Base-by-base conservation (phyloP, 768 basidiomycete genomes). In the Rickenella mellea region DNA sequence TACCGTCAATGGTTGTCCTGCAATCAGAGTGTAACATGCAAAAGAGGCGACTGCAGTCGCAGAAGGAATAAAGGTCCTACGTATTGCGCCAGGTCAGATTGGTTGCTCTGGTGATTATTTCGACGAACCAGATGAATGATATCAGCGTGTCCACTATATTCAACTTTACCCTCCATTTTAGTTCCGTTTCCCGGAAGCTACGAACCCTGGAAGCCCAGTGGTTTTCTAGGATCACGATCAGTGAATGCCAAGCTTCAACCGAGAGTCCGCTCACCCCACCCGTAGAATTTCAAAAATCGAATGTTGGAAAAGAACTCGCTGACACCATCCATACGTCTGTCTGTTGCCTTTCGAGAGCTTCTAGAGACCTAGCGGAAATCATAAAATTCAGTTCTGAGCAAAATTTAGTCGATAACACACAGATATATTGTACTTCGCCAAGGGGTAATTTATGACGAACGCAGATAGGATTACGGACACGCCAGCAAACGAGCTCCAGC, bases 281-380 rank as follows among this genome's bases (percentile, higher is more conserved):
- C 80, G 53, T 83, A 85, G 54, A 77, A 82, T 54, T 84, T 84
- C 44, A 84, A 59, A 54, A 82, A 82, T 10, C 78, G 68, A 43
- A 83, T 75, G 47, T 80, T 83, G 54, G 83, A 80, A 50, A 88
- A 70, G 1, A 88, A 63, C 53, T 88, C 87, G 48, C 83, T 84
- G 41, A 87, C 81, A 6, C 74, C 62, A 45, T 67, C 74, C 74
- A 87, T 85, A 20, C 85, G 63, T 15, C 57, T 59, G 55, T 90
- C 87, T 43, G 75, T 71, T 0, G 82, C 78, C 52, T 70, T 74
- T 73, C 73, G 78, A 11, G 70, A 70, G 7, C 67, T 58, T 39
- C 72, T 63, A 11, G 77, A 76, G 35, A 83, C 64, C 76, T 80
- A 53, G n/a, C n/a, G n/a, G 31, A 14, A 28, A 14, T 28, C 37